Percentiles rank a stretch among this genome's conserved stretches.
Conservation (phyloP, 2,329 filamentous ascomycete genomes). For the Neonectria hederae region DNA sequence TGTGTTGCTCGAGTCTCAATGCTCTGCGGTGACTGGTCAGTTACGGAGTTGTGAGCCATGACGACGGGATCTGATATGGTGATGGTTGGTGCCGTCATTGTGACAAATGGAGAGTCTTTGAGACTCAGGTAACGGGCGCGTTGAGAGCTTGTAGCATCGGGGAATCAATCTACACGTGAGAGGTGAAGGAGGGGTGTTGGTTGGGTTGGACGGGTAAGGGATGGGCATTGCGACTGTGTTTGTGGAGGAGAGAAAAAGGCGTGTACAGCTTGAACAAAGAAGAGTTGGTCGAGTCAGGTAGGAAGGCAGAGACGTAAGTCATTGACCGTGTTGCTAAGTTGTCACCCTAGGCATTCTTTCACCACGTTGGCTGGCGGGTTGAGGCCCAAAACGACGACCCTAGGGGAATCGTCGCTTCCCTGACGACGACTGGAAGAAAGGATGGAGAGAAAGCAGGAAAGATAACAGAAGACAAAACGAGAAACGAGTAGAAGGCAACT, state of each 20-base stretch:
- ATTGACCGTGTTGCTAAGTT: background rate
- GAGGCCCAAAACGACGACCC: background rate
- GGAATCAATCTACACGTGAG: background rate
- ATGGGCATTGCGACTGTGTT: background rate
- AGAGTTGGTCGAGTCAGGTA: background rate
- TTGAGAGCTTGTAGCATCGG: background rate
- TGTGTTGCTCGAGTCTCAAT: background rate
- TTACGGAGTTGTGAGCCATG: slow-evolving; percentile 10
- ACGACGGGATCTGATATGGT: background rate
- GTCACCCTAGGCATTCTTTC: slow-evolving; percentile 12
- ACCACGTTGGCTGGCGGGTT: background rate
- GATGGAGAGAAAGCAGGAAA: background rate
- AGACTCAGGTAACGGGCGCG: background rate
- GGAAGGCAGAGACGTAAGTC: background rate
- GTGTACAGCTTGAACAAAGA: background rate
- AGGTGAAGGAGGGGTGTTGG: background rate
- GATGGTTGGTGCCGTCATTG: background rate
- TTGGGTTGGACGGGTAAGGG: background rate
- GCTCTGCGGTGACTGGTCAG: slow-evolving; percentile 26
- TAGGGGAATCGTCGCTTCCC: background rate
- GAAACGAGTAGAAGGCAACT: background rate
- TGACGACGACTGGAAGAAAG: background rate
- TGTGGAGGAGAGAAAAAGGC: background rate
- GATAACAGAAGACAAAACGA: too few species aligned
- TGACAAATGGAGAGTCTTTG: background rate